phyloP scores from a whole-genome alignment of 805 yeast genomes.

The Kockiozyma suomiensis region DNA sequence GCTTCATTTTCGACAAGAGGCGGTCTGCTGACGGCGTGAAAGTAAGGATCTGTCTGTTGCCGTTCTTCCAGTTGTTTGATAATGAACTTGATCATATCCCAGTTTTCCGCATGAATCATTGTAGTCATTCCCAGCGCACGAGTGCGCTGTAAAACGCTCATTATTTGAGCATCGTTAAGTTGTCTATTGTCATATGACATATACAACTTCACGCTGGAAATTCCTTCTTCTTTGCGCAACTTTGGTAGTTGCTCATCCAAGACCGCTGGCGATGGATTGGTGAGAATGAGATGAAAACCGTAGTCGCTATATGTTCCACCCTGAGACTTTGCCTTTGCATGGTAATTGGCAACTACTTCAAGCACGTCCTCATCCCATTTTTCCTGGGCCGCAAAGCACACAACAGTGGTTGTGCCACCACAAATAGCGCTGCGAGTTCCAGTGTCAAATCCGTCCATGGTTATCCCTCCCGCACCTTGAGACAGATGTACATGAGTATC shows the following conservation, averaged over 20 bases:
- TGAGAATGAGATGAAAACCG: constrained; percentile 52
- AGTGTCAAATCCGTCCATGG: constrained; percentile 50
- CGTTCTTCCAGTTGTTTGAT: constrained; percentile 47
- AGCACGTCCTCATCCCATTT: constrained; percentile 40
- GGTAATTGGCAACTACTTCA: constrained; percentile 41
- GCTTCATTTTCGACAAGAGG: constrained; percentile 54
- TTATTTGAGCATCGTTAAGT: constrained; percentile 47
- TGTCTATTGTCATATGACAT: constrained; percentile 52
- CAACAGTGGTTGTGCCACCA: constrained; percentile 55
- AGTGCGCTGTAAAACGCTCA: constrained; percentile 47
- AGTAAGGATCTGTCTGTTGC: constrained; percentile 48
- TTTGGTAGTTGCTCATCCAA: constrained; percentile 42
- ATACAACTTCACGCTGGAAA: constrained; percentile 49
- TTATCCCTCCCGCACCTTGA: constrained; percentile 46
- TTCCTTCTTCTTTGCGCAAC: constrained; percentile 45
- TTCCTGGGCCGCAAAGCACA: constrained; percentile 53
- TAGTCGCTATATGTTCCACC: constrained; percentile 50
- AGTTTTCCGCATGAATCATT: constrained; percentile 57
- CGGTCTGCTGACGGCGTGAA: constrained; percentile 52
- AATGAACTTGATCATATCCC: constrained; percentile 50
- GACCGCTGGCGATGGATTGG: constrained; percentile 42
- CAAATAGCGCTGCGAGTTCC: constrained; percentile 53
- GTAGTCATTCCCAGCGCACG: constrained; percentile 50
- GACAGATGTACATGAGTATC: constrained; percentile 55
- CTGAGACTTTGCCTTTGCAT: constrained; percentile 38